Evolutionary conservation across 169 alveolate genomes (phyloP).

Genomic region (Sarcocystis neurona): DNA sequence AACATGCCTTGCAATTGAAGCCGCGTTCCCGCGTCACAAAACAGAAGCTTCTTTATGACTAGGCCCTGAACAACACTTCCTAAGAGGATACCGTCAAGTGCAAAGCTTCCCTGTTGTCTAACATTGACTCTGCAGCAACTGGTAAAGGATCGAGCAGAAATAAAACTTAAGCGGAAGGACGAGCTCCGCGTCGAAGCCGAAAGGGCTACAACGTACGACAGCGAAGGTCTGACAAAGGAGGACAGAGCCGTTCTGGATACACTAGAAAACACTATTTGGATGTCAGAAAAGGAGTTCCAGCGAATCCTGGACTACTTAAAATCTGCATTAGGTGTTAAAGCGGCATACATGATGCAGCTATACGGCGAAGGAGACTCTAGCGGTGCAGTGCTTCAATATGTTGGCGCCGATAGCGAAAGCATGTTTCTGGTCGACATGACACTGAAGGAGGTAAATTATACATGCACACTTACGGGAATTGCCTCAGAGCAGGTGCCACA

Average conservation of each 20-base stretch:
- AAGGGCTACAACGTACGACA: neutral
- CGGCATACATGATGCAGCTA: neutral
- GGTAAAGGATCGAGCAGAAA: neutral
- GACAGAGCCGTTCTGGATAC: neutral
- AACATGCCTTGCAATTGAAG: no score
- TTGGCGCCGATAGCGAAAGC: conserved; percentile 4
- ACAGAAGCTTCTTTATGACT: no score
- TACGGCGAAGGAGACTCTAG: neutral
- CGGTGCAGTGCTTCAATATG: neutral
- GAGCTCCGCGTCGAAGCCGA: neutral
- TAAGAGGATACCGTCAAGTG: no score
- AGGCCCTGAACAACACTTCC: no score
- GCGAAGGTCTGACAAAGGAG: neutral
- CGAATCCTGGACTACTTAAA: neutral
- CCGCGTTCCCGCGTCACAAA: no score
- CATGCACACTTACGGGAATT: no score
- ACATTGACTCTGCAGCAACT: neutral
- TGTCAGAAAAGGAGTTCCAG: conserved; percentile 13
- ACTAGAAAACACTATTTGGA: neutral
- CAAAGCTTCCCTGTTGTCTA: no score
- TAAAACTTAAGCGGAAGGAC: neutral
- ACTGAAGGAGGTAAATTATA: neutral
- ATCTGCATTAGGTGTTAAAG: neutral
- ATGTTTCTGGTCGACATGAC: neutral
- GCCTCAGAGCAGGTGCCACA: no score